These are phyloP conservation scores for Apiotrichum brassicae DNA, from an alignment of 1,284 basidiomycete species.

Conservation along the genomic window DNA sequence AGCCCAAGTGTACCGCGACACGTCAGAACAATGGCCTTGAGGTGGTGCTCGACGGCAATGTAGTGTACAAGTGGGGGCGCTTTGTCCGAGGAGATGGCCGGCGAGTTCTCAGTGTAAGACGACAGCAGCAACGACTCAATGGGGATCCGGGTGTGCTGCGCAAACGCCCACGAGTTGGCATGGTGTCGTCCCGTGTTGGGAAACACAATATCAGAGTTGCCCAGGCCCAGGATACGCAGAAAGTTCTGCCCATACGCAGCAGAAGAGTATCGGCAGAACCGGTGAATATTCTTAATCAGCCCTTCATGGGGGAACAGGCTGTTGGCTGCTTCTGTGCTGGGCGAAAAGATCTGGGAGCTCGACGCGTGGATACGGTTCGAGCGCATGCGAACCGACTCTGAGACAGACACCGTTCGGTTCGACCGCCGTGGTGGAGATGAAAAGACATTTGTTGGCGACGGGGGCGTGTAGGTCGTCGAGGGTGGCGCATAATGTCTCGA, in stretches of 20 bases:
- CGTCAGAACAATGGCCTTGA: slow-evolving; percentile 48
- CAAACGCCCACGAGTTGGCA: slow-evolving; percentile 49
- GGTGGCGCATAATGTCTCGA: slow-evolving; percentile 7
- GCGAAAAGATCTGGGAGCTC: slow-evolving; percentile 15
- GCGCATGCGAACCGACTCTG: slow-evolving; percentile 18
- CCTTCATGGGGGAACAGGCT: slow-evolving; percentile 47
- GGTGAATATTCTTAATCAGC: slow-evolving; percentile 49
- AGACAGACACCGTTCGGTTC: background rate
- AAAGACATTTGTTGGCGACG: background rate
- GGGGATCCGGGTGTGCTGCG: slow-evolving; percentile 49
- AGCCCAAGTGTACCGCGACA: slow-evolving; percentile 52
- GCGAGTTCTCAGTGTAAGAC: slow-evolving; percentile 45
- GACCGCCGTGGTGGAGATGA: background rate
- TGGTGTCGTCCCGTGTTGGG: slow-evolving; percentile 48
- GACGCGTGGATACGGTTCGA: slow-evolving; percentile 16
- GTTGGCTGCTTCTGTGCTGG: slow-evolving; percentile 16
- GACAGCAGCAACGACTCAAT: slow-evolving; percentile 51
- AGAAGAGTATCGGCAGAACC: slow-evolving; percentile 50
- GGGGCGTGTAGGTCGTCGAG: slow-evolving; percentile 8
- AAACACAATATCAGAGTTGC: slow-evolving; percentile 48
- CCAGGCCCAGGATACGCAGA: slow-evolving; percentile 50
- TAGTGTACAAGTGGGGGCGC: slow-evolving; percentile 49
- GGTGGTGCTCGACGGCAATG: slow-evolving; percentile 49
- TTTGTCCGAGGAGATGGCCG: slow-evolving; percentile 32
- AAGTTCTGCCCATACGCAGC: slow-evolving; percentile 50